These are phyloP conservation scores for Phytophthora syringae DNA, from an alignment of 352 stramenopile genomes.

Conservation along the genomic window DNA sequence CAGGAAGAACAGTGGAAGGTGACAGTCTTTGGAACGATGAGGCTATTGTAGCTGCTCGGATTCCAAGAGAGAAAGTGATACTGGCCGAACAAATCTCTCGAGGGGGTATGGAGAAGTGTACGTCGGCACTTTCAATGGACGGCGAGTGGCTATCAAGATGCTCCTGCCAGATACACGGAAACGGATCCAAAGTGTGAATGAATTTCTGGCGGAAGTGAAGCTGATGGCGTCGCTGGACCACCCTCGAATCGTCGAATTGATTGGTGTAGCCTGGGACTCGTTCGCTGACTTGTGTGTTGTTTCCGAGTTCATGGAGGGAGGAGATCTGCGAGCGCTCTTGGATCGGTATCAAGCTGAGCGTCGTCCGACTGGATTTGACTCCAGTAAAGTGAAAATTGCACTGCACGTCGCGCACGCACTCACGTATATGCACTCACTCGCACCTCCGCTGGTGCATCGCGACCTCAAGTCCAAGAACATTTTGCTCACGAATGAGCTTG, in stretches of 20 bases:
- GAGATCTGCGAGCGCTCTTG: constrained; percentile 42
- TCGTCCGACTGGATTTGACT: constrained; percentile 33
- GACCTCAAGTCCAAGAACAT: constrained; percentile 45
- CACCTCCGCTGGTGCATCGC: constrained; percentile 22
- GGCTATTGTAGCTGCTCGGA: constrained; percentile 29
- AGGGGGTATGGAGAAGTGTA: constrained; percentile 56
- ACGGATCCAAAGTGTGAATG: constrained; percentile 39
- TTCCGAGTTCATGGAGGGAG: constrained; percentile 46
- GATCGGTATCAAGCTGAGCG: constrained; percentile 15
- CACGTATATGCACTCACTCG: constrained; percentile 39
- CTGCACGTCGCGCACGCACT: constrained; percentile 44
- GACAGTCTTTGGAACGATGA: constrained; percentile 33
- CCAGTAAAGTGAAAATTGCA: constrained; percentile 44
- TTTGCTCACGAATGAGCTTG: constrained; percentile 26
- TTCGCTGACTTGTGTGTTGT: constrained; percentile 46
- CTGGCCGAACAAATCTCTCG: constrained; percentile 37
- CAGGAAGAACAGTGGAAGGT: background rate
- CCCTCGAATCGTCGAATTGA: constrained; percentile 36
- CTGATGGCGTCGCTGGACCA: constrained; percentile 50
- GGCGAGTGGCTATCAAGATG: constrained; percentile 55
- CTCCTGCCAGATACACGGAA: constrained; percentile 27
- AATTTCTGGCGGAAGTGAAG: constrained; percentile 54
- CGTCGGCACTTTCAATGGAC: constrained; percentile 38
- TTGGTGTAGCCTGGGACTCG: constrained; percentile 61
- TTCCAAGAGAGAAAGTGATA: constrained; percentile 46